Evolutionary conservation across 345 rosid genomes (phyloP), one percentile per base, ranked within the genome.

Genomic region (Citrus hindsii): DNA sequence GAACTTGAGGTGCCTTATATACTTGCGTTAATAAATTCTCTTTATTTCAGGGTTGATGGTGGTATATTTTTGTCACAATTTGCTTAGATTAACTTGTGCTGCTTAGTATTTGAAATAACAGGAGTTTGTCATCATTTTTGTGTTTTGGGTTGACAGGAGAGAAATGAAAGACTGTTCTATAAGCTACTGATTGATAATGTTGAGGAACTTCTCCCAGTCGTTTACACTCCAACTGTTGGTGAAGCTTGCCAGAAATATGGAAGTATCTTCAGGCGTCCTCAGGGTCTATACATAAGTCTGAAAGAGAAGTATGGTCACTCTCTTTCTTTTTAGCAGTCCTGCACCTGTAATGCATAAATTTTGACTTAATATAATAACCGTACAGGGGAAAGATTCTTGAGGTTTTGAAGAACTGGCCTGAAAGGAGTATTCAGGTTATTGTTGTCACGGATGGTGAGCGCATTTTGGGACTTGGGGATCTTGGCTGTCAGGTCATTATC

Each of bases 161-260:
- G 97, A 78, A 95, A 95, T 82, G 92, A 92, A 83, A 90, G 90
- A 80, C 82, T 95, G 74, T 93, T 95, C 80, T 95, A 95, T 86
- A 93, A 92, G 89, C 86, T 95, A 73, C 82, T 95, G 74, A 86
- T 95, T 53, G 97, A 95, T 84, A 90, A 92, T 75, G 97, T 93
- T 59, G 98, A 95, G 84, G 98, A 95, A 86, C 84, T 95, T 33
- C 95, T 95, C 48, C 98, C 98, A 25, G 79, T 95, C 60, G 98
- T 92, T 51, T 95, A 95, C 78, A 93, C 98, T 83, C 98, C 98
- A 71, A 93, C 97, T 1, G 98, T 93, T 24, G 98, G 98, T 42
- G 98, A 93, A 84, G 98, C 98, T 85, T 94, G 98, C 79, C 98
- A 94, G 77, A 94, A 93, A 80, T 93, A 90, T 71, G 98, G 97